Base-by-base conservation (phyloP, 2,329 filamentous ascomycete species). In the Xylariaceae sp. region DNA sequence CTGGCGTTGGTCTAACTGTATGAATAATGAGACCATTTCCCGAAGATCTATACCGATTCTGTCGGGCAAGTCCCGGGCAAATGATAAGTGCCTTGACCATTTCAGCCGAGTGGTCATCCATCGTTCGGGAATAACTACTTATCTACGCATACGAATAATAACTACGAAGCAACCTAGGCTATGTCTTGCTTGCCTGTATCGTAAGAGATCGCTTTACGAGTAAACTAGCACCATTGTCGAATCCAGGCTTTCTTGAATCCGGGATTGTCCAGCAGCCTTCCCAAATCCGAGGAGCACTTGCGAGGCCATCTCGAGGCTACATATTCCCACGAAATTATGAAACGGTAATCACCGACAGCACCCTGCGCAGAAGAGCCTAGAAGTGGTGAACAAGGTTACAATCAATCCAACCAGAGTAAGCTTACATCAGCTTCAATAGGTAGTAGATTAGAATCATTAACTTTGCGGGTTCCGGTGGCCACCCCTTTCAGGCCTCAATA, bases 311-410 rank as follows among this genome's bases (percentile, higher is more conserved):
- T 44, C 16, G 21, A 41, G 26, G 37, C 42, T 34, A 44, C 44
- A 41, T 49, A 44, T 57, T 51, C 54, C 47, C 51, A 40, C 15
- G 30, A 16, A 29, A 44, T 9, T 43, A 46, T 47, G 56, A 58
- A 53, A 58, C 53, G 41, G 46, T 37, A 40, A 48, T 43, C 30
- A 40, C 49, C 53, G 50, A 51, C n/a, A 18, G 39, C 13, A 29
- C 34, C 36, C 47, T 29, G n/a, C 21, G 39, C 47, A 21, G 6
- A 43, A 44, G 32, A 34, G 32, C 32, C 32, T 12, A 34, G 32
- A 34, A 34, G 15, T 19, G 21, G 40, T 39, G 18, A 43, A 8
- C n/a, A 53, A 37, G 36, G 49, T 34, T 15, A 34, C 32, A 34
- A 15, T 34, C 32, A 48, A 46, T 16, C 12, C 46, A 45, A 43